Evolutionary conservation across 1,139 yeast genomes (phyloP).

Genomic region (Zygoascus sp.): DNA sequence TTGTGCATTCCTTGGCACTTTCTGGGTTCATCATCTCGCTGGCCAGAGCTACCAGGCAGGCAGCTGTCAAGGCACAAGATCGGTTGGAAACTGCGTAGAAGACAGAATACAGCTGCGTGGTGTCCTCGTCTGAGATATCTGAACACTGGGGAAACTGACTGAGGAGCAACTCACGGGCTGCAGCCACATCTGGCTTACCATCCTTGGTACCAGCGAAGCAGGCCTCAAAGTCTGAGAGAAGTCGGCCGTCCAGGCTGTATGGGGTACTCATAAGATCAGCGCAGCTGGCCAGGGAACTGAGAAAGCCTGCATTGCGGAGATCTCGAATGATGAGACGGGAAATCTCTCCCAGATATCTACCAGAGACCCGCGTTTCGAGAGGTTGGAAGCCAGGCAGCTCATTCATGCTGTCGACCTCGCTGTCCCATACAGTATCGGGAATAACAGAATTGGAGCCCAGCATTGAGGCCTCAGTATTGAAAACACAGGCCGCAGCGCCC

Average conservation of each 20-base stretch:
- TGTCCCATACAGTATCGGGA: conserved; percentile 72
- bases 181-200: conserved; percentile 15
- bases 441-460: conserved; percentile 39
- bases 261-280: conserved; percentile 23
- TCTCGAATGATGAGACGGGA: conserved; percentile 67
- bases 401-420: conserved; percentile 57
- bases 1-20: conserved; percentile 33
- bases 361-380: conserved; percentile 81
- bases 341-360: conserved; percentile 84
- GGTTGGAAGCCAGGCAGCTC: conserved; percentile 78
- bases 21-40: conserved; percentile 14
- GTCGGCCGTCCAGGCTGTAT: conserved; percentile 27
- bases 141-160: conserved; percentile 22
- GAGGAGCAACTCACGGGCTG: conserved; percentile 22
- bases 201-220: conserved; percentile 16
- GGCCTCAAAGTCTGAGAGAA: conserved; percentile 31
- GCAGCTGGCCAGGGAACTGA: conserved; percentile 41
- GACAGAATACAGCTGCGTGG: conserved; percentile 51
- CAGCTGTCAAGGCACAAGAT: conserved; percentile 77
- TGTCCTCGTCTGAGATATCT: conserved; percentile 20
- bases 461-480: conserved; percentile 37
- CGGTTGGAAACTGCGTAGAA: conserved; percentile 71
- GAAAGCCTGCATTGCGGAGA: conserved; percentile 54
- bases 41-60: conserved; percentile 56
- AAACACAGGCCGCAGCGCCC: conserved; percentile 22